Evolutionary conservation across 768 basidiomycete genomes (phyloP), one percentile per base, ranked within the genome.

Genomic region (Gautieria morchelliformis): DNA sequence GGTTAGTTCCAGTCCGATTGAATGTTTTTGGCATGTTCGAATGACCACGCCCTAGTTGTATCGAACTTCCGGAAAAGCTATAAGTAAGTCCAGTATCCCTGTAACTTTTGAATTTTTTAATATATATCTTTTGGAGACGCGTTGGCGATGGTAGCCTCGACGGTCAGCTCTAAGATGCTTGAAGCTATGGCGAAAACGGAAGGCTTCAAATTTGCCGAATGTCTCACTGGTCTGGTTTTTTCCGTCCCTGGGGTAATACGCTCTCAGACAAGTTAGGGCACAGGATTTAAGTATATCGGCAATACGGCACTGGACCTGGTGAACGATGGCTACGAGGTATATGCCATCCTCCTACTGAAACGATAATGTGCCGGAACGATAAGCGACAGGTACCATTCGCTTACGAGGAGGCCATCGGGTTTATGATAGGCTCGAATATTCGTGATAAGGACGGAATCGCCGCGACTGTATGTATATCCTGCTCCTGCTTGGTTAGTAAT

Each of bases 361-460:
- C 42, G 20, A 45, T 24, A 12, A 40, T 24, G 32, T 15, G 32
- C 24, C 24, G 15, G 10, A 9, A 30, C 24, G 9, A 49, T 55
- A 37, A 10, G 35, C 35, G 35, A 37, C 39, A 57, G 56, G 56
- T 57, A 10, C 81, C 79, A 0, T 93, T 93, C 64, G 89, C 85
- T 10, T 94, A 94, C 64, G 92, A 94, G 65, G 92, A 94, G 70
- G 92, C 93, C 1, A 93, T 94, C 55, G 92, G 92, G 3, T 94
- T 81, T 66, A 93, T 93, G 89, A 83, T 91, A 68, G 88, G 89
- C 27, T 73, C 79, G 14, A 73, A 82, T 27, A 80, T 93, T 62
- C 76, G 87, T 37, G 92, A 94, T 67, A 94, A 94, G 67, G 92
- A 94, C 66, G 92, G 92, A 2, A 81, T 94, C 52, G 79, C 87